Base-by-base conservation (phyloP, 2,329 filamentous ascomycete species). In the Thielaviopsis cerberus region DNA sequence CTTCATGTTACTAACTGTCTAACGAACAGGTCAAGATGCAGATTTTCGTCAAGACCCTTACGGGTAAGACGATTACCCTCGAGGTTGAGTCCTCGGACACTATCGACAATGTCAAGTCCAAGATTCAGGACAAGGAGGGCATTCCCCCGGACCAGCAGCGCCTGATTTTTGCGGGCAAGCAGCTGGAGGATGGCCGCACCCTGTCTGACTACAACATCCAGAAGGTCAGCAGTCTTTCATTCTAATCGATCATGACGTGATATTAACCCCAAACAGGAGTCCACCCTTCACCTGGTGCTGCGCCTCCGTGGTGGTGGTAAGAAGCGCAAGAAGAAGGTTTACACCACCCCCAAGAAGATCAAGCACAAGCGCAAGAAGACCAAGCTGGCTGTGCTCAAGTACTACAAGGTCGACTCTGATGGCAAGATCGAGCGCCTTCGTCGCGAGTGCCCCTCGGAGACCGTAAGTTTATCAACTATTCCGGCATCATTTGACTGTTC, bases 331-430 rank as follows among this genome's bases (percentile, higher is more conserved):
- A 95, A 95, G 89, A 98, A 98, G 90, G 92, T 98, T 68, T 98
- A 98, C 87, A 97, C 88, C 74, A 98, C 92, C 71, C 92, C 92
- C 75, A 98, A 98, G 90, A 98, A 98, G 89, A 98, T 98, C 86
- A 98, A 98, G 92, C 92, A 98, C 86, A 98, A 98, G 90, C 86
- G 89, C 81, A 98, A 97, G 89, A 98, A 98, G 91, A 95, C 87
- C 84, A 98, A 98, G 86, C 80, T 98, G 75, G 92, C 92, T 71
- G 91, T 98, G 68, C 90, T 98, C 76, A 98, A 98, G 86, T 98
- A 98, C 88, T 98, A 98, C 88, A 98, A 98, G 88, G 92, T 98
- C 69, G 92, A 97, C 76, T 88, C 87, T 69, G 92, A 98, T 71
- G 92, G 94, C 77, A 97, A 97, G 86, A 97, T 98, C 70, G 92